A percentile compares a stretch with the other conserved stretches of the same genome.
Conservation (phyloP, 805 yeast species). For the Ogataea wickerhamii region DNA sequence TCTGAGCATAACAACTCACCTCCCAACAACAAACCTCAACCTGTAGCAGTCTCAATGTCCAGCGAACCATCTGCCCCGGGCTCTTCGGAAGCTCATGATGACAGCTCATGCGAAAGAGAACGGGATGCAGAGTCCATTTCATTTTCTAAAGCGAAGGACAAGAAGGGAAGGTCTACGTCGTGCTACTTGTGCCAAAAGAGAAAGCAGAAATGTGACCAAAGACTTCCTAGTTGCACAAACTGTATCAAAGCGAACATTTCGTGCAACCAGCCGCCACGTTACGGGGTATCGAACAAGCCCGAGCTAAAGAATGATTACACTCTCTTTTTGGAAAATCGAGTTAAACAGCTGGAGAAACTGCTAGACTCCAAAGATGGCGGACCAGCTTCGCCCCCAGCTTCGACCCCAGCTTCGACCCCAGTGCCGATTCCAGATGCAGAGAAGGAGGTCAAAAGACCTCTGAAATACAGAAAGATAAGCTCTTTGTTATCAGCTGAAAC, state of each 20-base stretch:
- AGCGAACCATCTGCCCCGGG: neutral
- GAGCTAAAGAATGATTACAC: conserved; percentile 57
- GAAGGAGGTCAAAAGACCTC: conserved; percentile 8
- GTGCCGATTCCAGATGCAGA: conserved; percentile 4
- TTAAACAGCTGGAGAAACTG: conserved; percentile 47
- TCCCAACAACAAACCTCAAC: neutral
- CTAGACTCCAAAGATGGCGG: conserved; percentile 28
- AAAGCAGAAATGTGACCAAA: conserved; percentile 63
- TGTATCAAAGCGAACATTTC: conserved; percentile 60
- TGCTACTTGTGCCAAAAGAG: conserved; percentile 55
- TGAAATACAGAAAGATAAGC: conserved; percentile 30
- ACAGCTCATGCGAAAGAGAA: neutral
- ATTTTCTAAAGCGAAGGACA: conserved; percentile 30
- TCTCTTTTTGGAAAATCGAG: conserved; percentile 49
- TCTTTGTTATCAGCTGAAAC: conserved; percentile 12
- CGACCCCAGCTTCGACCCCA: too few species aligned
- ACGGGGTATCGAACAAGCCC: conserved; percentile 37
- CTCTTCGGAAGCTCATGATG: neutral
- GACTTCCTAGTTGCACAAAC: conserved; percentile 61
- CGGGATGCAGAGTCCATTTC: neutral
- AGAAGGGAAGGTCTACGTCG: conserved; percentile 54
- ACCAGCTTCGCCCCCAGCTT: conserved; percentile 2
- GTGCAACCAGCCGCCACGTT: conserved; percentile 63
- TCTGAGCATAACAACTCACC: conserved; percentile 1
- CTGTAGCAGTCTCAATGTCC: neutral